Conservation (phyloP, 768 basidiomycete genomes). For the Lactarius trivialis region DNA sequence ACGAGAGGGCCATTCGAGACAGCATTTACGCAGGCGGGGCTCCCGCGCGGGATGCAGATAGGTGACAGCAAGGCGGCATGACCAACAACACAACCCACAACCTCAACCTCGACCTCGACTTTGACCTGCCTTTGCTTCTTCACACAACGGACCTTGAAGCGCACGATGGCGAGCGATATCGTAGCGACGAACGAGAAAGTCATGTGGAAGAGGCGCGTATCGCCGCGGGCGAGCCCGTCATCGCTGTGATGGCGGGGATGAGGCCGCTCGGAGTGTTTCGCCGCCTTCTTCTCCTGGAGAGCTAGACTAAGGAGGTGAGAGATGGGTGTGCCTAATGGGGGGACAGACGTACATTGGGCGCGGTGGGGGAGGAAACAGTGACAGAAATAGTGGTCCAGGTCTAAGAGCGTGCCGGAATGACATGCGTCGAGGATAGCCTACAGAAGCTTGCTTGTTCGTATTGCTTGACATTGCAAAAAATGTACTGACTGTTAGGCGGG, state of each 20-base stretch:
- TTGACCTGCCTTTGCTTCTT: not conserved
- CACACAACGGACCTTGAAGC: not conserved
- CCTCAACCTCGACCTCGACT: not conserved
- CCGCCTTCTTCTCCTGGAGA: not conserved
- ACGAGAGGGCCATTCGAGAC: conserved; percentile 3
- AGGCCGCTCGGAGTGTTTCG: not conserved
- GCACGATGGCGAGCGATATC: not conserved
- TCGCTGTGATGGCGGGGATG: not conserved
- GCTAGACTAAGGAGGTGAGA: not conserved
- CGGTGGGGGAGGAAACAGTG: conserved; percentile 8
- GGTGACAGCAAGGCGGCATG: not conserved
- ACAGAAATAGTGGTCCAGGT: conserved; percentile 22
- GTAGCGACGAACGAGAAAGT: not conserved
- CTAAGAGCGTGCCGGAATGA: conserved; percentile 22
- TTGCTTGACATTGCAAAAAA: too few relatives aligned
- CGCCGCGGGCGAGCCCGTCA: not conserved
- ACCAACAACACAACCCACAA: not conserved
- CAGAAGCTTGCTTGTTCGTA: not conserved
- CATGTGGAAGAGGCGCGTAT: not conserved
- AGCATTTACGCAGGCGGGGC: not conserved
- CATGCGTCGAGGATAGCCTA: conserved; percentile 25
- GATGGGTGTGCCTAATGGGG: not conserved
- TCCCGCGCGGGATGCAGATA: not conserved
- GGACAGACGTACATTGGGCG: not conserved
- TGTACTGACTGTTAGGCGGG: conserved; percentile 18